Evolutionary conservation across 345 rosid genomes (phyloP).

Genomic region (Streptanthus diversifolius): DNA sequence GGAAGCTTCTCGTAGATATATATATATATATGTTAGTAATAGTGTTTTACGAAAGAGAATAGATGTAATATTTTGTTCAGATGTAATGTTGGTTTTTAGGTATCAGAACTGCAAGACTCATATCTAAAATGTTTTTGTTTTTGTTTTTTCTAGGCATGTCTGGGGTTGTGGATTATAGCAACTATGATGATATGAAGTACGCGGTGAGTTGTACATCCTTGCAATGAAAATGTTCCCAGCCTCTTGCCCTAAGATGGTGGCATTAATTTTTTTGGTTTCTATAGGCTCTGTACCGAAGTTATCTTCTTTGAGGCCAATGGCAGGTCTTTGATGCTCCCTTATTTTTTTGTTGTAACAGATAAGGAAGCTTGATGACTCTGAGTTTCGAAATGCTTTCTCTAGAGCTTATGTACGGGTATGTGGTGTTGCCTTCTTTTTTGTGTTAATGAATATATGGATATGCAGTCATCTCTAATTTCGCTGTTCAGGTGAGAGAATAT

Average conservation of each 20-base stretch:
- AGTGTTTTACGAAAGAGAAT: not conserved
- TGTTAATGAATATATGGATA: not conserved
- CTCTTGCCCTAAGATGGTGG: not conserved
- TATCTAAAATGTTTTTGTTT: not conserved
- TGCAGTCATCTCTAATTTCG: not conserved
- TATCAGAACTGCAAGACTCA: not conserved
- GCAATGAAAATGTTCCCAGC: not conserved
- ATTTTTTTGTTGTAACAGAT: conserved; percentile 41
- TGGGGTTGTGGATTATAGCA: conserved; percentile 87
- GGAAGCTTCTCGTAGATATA: not conserved
- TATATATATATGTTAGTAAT: not conserved
- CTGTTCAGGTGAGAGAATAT: conserved; percentile 76
- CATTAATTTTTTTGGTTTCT: not conserved
- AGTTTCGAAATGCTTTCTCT: conserved; percentile 85
- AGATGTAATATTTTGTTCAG: not conserved
- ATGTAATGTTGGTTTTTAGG: not conserved
- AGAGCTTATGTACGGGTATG: conserved; percentile 80
- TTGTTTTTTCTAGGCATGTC: conserved; percentile 56
- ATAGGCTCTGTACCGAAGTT: not conserved
- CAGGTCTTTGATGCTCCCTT: conserved; percentile 16
- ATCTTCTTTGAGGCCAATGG: not conserved
- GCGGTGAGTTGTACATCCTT: conserved; percentile 58
- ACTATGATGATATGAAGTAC: conserved; percentile 88
- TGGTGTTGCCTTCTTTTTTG: not conserved
- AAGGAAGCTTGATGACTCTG: conserved; percentile 81